These are phyloP conservation scores for Verruconis gallopava DNA, from an alignment of 2,329 filamentous ascomycete genomes.

Conservation along the genomic window DNA sequence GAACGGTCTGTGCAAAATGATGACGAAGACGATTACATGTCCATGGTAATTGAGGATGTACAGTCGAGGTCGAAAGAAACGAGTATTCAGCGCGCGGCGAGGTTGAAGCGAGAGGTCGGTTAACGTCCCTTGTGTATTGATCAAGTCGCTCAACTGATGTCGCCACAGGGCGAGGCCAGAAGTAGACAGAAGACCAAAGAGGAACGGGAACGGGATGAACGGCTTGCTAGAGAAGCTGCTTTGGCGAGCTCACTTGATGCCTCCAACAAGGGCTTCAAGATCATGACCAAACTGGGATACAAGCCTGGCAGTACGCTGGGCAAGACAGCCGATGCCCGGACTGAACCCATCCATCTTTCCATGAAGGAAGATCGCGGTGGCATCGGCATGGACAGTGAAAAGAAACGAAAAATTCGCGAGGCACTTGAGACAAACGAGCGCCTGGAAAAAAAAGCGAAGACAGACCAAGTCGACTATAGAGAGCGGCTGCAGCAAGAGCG, in stretches of 20 bases:
- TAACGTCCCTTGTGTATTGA: no score
- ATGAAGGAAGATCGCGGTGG: slow-evolving; percentile 72
- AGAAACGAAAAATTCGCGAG: slow-evolving; percentile 54
- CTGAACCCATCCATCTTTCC: slow-evolving; percentile 63
- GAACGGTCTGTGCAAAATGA: no score
- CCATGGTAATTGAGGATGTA: slow-evolving; percentile 73
- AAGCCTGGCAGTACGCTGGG: slow-evolving; percentile 63
- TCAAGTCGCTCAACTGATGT: neutral
- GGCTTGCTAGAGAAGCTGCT: slow-evolving; percentile 58
- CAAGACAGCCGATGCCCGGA: slow-evolving; percentile 37
- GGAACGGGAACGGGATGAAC: slow-evolving; percentile 64
- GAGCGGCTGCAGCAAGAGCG: slow-evolving; percentile 21
- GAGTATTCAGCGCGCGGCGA: slow-evolving; percentile 45
- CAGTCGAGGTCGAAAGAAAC: slow-evolving; percentile 41
- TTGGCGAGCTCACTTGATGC: slow-evolving; percentile 59
- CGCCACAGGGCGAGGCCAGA: slow-evolving; percentile 48
- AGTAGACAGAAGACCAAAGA: slow-evolving; percentile 62
- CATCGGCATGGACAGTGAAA: slow-evolving; percentile 71
- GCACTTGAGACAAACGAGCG: slow-evolving; percentile 21
- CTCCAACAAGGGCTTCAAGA: slow-evolving; percentile 75
- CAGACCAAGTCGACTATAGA: slow-evolving; percentile 24
- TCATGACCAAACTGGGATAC: slow-evolving; percentile 97
- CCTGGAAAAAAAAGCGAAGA: slow-evolving; percentile 33
- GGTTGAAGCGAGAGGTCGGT: slow-evolving; percentile 38
- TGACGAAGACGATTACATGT: slow-evolving; percentile 93